Conservation (phyloP, 495 filamentous ascomycete genomes). For the Neurospora tetrasperma region DNA sequence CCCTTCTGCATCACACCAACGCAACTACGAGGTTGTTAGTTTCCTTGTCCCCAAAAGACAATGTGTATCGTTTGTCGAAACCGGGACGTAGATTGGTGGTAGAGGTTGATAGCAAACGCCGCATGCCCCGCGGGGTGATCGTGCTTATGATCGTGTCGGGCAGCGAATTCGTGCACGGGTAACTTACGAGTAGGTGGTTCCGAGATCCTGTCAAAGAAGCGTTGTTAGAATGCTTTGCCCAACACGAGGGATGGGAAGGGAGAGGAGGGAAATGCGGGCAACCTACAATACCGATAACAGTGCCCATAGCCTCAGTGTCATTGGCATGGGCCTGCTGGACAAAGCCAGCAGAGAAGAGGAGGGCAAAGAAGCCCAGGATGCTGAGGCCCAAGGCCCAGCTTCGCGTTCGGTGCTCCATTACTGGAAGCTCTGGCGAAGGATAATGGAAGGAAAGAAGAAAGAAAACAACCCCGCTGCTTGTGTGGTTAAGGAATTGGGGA, state of each 20-base stretch:
- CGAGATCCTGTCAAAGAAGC: slow-evolving; percentile 55
- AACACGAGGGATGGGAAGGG: not conserved
- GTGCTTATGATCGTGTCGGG: not conserved
- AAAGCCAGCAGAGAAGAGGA: slow-evolving; percentile 65
- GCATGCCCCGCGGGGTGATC: not conserved
- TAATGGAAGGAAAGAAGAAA: slow-evolving; percentile 6
- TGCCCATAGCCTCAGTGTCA: slow-evolving; percentile 70
- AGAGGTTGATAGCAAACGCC: not conserved
- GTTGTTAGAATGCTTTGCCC: slow-evolving; percentile 9
- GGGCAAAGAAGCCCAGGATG: slow-evolving; percentile 54
- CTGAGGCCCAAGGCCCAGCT: slow-evolving; percentile 36
- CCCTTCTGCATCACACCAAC: slow-evolving; percentile 99
- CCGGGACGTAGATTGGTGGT: not conserved
- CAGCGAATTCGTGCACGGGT: not conserved
- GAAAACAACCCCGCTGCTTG: slow-evolving; percentile 9
- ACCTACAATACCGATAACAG: slow-evolving; percentile 82
- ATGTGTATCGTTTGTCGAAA: not conserved
- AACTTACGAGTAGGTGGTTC: slow-evolving; percentile 87
- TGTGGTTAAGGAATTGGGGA: slow-evolving; percentile 1
- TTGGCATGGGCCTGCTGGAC: slow-evolving; percentile 65
- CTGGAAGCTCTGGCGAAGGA: slow-evolving; percentile 10
- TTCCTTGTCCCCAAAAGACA: not conserved
- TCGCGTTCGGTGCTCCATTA: slow-evolving; percentile 43
- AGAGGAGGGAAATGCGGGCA: not conserved
- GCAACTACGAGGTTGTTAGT: slow-evolving; percentile 31